Evolutionary conservation across 805 yeast species (phyloP).

Genomic region (Pichia heedii): DNA sequence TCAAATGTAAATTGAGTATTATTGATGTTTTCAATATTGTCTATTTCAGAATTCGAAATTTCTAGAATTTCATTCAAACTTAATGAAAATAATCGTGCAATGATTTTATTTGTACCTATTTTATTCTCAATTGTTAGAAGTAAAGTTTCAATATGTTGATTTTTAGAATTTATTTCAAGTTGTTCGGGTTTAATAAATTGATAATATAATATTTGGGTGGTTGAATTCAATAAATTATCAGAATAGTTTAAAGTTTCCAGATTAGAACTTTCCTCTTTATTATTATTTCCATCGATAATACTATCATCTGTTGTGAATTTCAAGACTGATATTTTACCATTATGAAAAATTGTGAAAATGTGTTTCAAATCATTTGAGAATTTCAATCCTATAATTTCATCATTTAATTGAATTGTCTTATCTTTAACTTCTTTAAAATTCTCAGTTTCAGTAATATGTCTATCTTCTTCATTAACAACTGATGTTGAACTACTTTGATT

Average conservation of each 20-base stretch:
- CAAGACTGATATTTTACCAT: conserved; percentile 25
- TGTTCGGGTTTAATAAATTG: conserved; percentile 21
- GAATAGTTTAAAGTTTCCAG: conserved; percentile 7
- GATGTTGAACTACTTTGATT: conserved; percentile 18
- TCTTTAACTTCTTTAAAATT: conserved; percentile 26
- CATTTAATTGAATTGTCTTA: conserved; percentile 20
- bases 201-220: conserved; percentile 14
- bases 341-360: conserved; percentile 24
- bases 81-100: conserved; percentile 21
- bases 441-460: conserved; percentile 24
- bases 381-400: conserved; percentile 20
- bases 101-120: conserved; percentile 12
- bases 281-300: conserved; percentile 4
- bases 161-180: conserved; percentile 16
- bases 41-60: conserved; percentile 22
- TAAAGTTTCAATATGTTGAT: conserved; percentile 15
- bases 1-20: conserved; percentile 19
- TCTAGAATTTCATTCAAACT: conserved; percentile 22
- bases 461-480: conserved; percentile 24
- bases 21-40: conserved; percentile 7
- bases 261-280: not conserved
- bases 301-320: conserved; percentile 13
- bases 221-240: conserved; percentile 9
- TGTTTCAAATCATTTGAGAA: conserved; percentile 21
- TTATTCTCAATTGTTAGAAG: conserved; percentile 18